phyloP scores from a whole-genome alignment of 2,329 filamentous ascomycete genomes.

The Aspergillus sergii region DNA sequence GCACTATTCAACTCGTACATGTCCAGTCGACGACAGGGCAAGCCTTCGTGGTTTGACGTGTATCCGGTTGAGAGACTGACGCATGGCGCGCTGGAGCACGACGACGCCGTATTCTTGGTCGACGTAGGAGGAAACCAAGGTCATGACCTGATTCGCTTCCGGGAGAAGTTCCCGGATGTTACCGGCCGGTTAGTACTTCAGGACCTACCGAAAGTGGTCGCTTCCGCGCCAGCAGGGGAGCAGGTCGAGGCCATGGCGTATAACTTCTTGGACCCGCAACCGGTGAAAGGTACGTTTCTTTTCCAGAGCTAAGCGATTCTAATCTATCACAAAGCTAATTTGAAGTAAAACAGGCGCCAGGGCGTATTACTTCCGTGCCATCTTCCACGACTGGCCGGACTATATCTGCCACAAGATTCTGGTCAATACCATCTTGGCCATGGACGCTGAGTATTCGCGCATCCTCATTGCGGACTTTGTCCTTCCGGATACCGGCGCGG shows the following conservation, averaged over 20 bases:
- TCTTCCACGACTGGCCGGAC: slow-evolving; percentile 44
- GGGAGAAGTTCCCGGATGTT: slow-evolving; percentile 33
- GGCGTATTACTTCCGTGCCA: slow-evolving; percentile 40
- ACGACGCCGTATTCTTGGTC: slow-evolving; percentile 40
- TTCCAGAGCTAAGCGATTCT: background rate
- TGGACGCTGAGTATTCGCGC: slow-evolving; percentile 33
- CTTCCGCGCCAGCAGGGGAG: slow-evolving; percentile 8
- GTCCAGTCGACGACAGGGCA: slow-evolving; percentile 34
- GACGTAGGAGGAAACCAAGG: slow-evolving; percentile 48
- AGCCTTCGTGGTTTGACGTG: slow-evolving; percentile 34
- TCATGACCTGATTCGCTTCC: slow-evolving; percentile 38
- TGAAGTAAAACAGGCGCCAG: slow-evolving; percentile 27
- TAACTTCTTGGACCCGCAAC: slow-evolving; percentile 38
- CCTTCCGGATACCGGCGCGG: slow-evolving; percentile 31
- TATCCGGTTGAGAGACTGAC: slow-evolving; percentile 32
- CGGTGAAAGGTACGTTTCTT: slow-evolving; percentile 27
- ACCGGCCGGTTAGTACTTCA: slow-evolving; percentile 43
- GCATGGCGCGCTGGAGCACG: slow-evolving; percentile 23
- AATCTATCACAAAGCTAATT: slow-evolving; percentile 1
- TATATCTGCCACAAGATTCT: slow-evolving; percentile 36
- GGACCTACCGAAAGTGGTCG: slow-evolving; percentile 39
- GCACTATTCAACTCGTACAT: slow-evolving; percentile 37
- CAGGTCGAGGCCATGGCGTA: slow-evolving; percentile 36
- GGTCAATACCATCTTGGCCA: slow-evolving; percentile 33
- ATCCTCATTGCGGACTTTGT: slow-evolving; percentile 42